Evolutionary conservation across 768 basidiomycete genomes (phyloP), one percentile per base, ranked within the genome.

Genomic region (Russula lepida): DNA sequence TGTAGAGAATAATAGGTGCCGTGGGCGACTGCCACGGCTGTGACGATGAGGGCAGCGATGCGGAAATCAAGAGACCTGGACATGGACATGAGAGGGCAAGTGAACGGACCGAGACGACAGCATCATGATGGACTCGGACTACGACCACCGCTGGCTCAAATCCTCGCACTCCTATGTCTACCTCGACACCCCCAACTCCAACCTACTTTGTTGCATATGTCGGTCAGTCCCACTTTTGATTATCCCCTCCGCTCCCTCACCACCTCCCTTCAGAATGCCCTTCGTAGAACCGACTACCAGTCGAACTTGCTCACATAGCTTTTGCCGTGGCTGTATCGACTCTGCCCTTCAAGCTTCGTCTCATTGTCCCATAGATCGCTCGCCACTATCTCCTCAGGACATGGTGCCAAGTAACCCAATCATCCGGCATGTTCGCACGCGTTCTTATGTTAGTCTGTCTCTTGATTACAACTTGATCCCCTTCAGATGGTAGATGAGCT

Each of bases 361-460:
- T 0, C 84, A 85, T 63, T 95, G 93, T 71, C 93, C 93, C 12
- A 83, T 95, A 32, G 92, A 95, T 73, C 83, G 93, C 23, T 85
- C 82, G 15, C 77, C 83, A 0, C 76, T 95, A 33, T 72, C 74
- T 1, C 58, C 73, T n/a, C 74, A 74, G n/a, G 84, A 88, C 64
- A 74, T 93, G 57, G 68, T 68, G 1, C 82, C 84, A 19, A 86
- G 88, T n/a, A 81, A 84, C 70, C 83, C 86, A 15, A 85, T 93
- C 33, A 78, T 93, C 46, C 82, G 88, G 63, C 84, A 88, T 62
- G 88, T 89, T 64, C 67, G 86, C 76, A 6, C 52, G 35, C 25
- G 15, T 49, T 25, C n/a, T 43, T 9, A 21, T 21, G 8, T n/a
- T 27, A 7, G 47, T 32, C 59, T 46, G 54, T 35, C 60, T n/a